These are phyloP conservation scores for Ceratocystis variospora DNA, from an alignment of 2,329 filamentous ascomycete species.

Conservation along the genomic window DNA sequence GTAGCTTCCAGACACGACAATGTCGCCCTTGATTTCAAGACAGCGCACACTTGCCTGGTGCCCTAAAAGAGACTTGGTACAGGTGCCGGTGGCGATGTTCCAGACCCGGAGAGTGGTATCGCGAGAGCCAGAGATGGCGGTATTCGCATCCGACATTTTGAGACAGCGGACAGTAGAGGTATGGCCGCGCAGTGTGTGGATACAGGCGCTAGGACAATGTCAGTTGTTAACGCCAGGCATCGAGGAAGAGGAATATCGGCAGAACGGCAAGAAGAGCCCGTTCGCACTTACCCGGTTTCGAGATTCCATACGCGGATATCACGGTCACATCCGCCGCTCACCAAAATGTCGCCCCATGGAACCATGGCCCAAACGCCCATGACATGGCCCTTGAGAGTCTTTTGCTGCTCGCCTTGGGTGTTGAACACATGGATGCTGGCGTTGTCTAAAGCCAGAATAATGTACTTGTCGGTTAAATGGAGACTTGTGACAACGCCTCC, in stretches of 20 bases:
- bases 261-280: conserved; percentile 3
- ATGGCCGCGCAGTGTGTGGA: conserved; percentile 80
- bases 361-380: conserved; percentile 99
- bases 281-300: conserved; percentile 59
- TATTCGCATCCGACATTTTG: conserved; percentile 91
- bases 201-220: conserved; percentile 42
- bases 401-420: conserved; percentile 73
- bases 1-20: conserved; percentile 96
- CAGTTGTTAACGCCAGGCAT: background rate
- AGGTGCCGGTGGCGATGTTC: conserved; percentile 80
- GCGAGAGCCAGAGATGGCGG: conserved; percentile 88
- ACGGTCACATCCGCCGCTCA: conserved; percentile 90
- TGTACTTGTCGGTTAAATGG: conserved; percentile 88
- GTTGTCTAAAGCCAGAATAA: conserved; percentile 93
- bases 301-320: conserved; percentile 97
- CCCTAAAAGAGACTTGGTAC: conserved; percentile 80
- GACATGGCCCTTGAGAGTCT: conserved; percentile 84
- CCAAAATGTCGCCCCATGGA: conserved; percentile 86
- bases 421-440: conserved; percentile 98
- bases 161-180: conserved; percentile 93
- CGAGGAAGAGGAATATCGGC: background rate
- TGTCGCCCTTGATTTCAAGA: conserved; percentile 87
- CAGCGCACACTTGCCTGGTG: conserved; percentile 94
- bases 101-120: conserved; percentile 91
- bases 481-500: conserved; percentile 93